Conservation (phyloP, 805 yeast species). For the Sugiyamaella valdiviana region DNA sequence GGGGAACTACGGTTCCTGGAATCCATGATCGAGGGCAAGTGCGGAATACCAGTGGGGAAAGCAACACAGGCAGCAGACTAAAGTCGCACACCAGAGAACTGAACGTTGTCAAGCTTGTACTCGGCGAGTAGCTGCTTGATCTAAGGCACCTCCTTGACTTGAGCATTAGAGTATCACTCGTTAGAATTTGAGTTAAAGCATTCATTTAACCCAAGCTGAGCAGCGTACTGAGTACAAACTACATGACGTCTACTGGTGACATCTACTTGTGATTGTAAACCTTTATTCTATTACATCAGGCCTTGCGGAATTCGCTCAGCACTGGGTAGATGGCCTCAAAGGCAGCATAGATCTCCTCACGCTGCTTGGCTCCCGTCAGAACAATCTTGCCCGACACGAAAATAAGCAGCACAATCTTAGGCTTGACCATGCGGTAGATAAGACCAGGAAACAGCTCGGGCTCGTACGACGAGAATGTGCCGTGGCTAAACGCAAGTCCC, state of each 20-base stretch:
- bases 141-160: constrained; percentile 49
- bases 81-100: constrained; percentile 75
- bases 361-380: constrained; percentile 96
- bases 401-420: constrained; percentile 90
- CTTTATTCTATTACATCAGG: constrained; percentile 35
- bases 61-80: constrained; percentile 97
- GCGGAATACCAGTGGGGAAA: constrained; percentile 97
- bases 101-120: constrained; percentile 77
- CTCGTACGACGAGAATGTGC: constrained; percentile 96
- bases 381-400: constrained; percentile 98
- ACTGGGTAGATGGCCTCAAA: constrained; percentile 98
- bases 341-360: constrained; percentile 97
- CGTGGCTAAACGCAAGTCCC: constrained; percentile 96
- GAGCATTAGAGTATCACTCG: no score
- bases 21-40: no score
- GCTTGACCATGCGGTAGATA: constrained; percentile 98
- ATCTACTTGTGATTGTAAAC: no score
- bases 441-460: constrained; percentile 98
- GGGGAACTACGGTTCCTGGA: no score
- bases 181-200: no score
- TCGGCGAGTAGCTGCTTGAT: constrained; percentile 60
- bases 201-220: no score
- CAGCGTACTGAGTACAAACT: no score
- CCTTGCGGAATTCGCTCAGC: constrained; percentile 92
- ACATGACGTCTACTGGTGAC: no score